Evolutionary conservation across 192 early-diverging fungal genomes (phyloP).

Genomic region (Phlyctochytrium arcticum): DNA sequence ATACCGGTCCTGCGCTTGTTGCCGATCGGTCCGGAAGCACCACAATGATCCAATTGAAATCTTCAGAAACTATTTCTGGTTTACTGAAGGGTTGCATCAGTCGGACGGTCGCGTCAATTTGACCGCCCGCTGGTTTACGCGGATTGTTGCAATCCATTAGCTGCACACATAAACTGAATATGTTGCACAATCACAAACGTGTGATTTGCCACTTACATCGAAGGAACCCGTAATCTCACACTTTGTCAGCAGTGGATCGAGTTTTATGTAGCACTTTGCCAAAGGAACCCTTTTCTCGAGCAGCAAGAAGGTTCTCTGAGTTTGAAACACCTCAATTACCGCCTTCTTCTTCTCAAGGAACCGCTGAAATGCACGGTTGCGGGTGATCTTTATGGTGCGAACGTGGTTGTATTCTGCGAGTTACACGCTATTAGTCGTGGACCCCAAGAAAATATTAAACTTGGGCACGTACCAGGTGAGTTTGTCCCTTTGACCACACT

Average conservation of each 20-base stretch:
- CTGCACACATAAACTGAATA: slow-evolving; percentile 42
- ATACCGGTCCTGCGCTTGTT: slow-evolving; percentile 69
- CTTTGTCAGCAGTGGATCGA: slow-evolving; percentile 57
- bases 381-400: slow-evolving; percentile 62
- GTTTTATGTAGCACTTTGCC: slow-evolving; percentile 53
- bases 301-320: slow-evolving; percentile 49
- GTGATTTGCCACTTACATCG: slow-evolving; percentile 41
- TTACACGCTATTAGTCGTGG: no score
- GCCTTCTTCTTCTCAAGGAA: slow-evolving; percentile 67
- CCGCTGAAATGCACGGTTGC: slow-evolving; percentile 57
- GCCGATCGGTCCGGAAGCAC: no score
- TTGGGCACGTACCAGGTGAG: slow-evolving; percentile 46
- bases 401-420: no score
- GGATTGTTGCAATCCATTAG: slow-evolving; percentile 54
- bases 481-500: slow-evolving; percentile 35
- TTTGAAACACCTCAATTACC: slow-evolving; percentile 66
- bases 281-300: slow-evolving; percentile 41
- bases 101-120: slow-evolving; percentile 60
- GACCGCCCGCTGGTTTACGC: slow-evolving; percentile 62
- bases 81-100: slow-evolving; percentile 57
- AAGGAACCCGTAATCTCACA: slow-evolving; percentile 62
- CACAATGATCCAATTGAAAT: no score
- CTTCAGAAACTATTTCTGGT: slow-evolving; percentile 53
- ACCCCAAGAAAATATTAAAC: slow-evolving; percentile 1
- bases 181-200: background rate